phyloP scores from a whole-genome alignment of 139 green algal genomes.

The Tetraselmis striata region DNA sequence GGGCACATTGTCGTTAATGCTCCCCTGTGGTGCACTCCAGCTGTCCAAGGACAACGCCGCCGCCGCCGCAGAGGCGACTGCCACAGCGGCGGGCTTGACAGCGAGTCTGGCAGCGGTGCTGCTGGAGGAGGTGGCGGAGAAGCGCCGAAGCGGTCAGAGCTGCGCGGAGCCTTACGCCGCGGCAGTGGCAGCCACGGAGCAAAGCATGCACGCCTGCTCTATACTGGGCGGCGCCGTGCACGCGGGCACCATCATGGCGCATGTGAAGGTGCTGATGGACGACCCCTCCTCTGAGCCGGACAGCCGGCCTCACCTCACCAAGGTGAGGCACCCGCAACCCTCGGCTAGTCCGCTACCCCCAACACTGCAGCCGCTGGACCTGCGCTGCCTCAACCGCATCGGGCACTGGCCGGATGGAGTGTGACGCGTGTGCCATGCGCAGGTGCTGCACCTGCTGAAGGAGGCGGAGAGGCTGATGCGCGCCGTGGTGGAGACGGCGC shows the following conservation, averaged over 20 bases:
- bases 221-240: not conserved
- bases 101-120: not conserved
- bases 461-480: not conserved
- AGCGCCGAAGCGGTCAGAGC: not conserved
- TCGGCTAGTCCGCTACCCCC: no score
- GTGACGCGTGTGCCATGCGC: no score
- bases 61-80: not conserved
- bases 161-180: not conserved
- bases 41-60: not conserved
- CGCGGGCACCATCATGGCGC: not conserved
- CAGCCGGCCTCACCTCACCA: not conserved
- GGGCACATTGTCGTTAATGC: no score
- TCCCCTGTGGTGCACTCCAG: no score
- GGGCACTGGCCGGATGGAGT: no score
- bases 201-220: not conserved
- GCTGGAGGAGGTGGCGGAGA: not conserved
- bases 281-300: not conserved
- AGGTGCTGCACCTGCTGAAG: not conserved
- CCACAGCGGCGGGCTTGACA: not conserved
- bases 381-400: no score
- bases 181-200: not conserved
- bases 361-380: no score
- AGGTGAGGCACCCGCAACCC: not conserved
- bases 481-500: not conserved
- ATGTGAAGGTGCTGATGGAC: not conserved